Conservation (phyloP, 441 rosid species). For the Macaranga tanarius region DNA sequence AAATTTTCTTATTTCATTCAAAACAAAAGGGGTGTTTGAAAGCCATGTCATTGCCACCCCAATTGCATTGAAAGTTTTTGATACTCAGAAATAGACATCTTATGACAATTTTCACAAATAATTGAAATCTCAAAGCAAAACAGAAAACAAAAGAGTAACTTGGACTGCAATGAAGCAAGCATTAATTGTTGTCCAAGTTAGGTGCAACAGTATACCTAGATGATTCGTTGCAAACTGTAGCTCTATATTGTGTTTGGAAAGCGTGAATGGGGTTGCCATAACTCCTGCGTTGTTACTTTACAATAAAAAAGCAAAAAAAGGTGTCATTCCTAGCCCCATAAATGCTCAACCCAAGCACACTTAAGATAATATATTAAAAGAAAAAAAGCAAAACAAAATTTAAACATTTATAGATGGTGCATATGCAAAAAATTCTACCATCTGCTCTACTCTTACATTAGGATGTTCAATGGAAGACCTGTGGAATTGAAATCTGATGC, state of each 20-base stretch:
- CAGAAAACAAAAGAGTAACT: neutral
- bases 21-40: neutral
- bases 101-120: neutral
- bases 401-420: neutral
- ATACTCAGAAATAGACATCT: neutral
- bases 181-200: neutral
- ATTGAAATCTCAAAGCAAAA: neutral
- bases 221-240: slow-evolving; percentile 72
- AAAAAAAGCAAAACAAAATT: neutral
- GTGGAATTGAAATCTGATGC: slow-evolving; percentile 54
- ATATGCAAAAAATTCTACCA: neutral
- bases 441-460: slow-evolving; percentile 46
- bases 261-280: slow-evolving; percentile 55
- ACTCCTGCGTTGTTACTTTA: slow-evolving; percentile 71
- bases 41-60: neutral
- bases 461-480: slow-evolving; percentile 59
- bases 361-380: too few relatives aligned
- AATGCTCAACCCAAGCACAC: neutral
- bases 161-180: neutral
- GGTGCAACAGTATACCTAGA: slow-evolving; percentile 38
- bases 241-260: slow-evolving; percentile 59
- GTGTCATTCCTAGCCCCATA: slow-evolving; percentile 4
- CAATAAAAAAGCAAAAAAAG: slow-evolving; percentile 20
- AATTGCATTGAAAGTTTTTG: neutral
- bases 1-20: too few relatives aligned